Percentiles rank a stretch among this genome's conserved stretches.
Conservation (phyloP, 1,284 basidiomycete genomes). For the Puccinia coronata region DNA sequence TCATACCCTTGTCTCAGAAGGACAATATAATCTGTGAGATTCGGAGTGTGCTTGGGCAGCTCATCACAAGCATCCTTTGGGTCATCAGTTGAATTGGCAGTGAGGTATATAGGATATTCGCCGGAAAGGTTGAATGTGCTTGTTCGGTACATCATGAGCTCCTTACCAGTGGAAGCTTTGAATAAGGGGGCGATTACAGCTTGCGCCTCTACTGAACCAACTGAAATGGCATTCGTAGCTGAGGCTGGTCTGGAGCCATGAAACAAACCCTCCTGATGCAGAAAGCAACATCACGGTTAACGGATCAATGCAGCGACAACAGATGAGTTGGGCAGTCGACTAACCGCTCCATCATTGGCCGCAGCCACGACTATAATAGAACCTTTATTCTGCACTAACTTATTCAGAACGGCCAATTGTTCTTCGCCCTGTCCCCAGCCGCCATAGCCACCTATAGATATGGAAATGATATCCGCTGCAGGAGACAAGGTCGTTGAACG, state of each 20-base stretch:
- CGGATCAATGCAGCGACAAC: not conserved
- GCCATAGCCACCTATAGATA: not conserved
- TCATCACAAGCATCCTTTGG: conserved; percentile 31
- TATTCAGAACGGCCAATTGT: not conserved
- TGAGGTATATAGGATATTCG: not conserved
- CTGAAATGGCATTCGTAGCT: conserved; percentile 23
- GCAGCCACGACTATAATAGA: conserved; percentile 23
- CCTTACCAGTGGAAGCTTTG: conserved; percentile 1
- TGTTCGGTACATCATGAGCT: not conserved
- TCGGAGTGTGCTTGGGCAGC: conserved; percentile 6
- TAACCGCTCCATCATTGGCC: conserved; percentile 35
- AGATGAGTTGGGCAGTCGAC: not conserved
- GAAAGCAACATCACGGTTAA: not conserved
- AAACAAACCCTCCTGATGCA: not conserved
- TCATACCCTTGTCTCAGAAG: conserved; percentile 14
- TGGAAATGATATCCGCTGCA: conserved; percentile 39
- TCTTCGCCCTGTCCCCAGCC: conserved; percentile 26
- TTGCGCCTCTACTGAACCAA: conserved; percentile 18
- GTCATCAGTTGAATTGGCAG: conserved; percentile 26
- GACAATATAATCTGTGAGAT: conserved; percentile 37
- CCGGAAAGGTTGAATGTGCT: not conserved
- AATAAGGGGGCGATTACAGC: not conserved
- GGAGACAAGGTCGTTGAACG: not conserved
- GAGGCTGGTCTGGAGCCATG: not conserved
- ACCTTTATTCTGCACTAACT: conserved; percentile 15